Evolutionary conservation across 106 monocot genomes (phyloP).

Genomic region (Dioscorea dumetorum): DNA sequence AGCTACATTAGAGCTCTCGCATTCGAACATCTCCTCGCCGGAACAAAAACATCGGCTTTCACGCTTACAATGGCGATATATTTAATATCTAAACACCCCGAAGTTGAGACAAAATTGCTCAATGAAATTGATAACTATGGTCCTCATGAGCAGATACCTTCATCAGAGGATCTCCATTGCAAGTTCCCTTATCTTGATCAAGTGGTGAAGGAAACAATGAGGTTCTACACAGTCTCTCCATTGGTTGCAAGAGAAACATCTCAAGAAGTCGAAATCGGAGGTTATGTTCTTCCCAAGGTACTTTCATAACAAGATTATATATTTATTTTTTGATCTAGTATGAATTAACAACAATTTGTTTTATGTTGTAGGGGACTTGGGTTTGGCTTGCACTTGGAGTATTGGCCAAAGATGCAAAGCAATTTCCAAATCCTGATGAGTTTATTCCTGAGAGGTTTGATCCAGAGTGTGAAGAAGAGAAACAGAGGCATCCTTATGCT

Average conservation of each 20-base stretch:
- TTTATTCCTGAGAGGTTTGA: slow-evolving; percentile 87
- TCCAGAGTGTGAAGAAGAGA: slow-evolving; percentile 49
- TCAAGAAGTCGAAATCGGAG: slow-evolving; percentile 54
- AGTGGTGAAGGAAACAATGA: slow-evolving; percentile 89
- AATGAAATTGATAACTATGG: slow-evolving; percentile 64
- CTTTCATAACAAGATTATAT: background rate
- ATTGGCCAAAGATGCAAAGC: slow-evolving; percentile 64
- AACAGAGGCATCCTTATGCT: slow-evolving; percentile 67
- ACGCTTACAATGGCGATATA: slow-evolving; percentile 54
- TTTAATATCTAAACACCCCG: slow-evolving; percentile 58
- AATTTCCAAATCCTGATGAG: slow-evolving; percentile 59
- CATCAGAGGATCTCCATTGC: slow-evolving; percentile 48
- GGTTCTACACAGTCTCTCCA: slow-evolving; percentile 75
- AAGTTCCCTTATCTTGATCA: slow-evolving; percentile 83
- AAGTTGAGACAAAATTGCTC: slow-evolving; percentile 67
- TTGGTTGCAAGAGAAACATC: slow-evolving; percentile 82
- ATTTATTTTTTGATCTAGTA: background rate
- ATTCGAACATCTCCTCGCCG: slow-evolving; percentile 85
- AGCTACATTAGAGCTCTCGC: slow-evolving; percentile 62
- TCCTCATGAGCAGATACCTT: slow-evolving; percentile 24
- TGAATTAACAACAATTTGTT: background rate
- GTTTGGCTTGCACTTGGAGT: slow-evolving; percentile 91
- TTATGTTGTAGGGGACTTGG: slow-evolving; percentile 53
- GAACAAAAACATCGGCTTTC: slow-evolving; percentile 69
- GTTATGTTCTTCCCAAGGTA: slow-evolving; percentile 86